Conservation (phyloP, 768 basidiomycete genomes). For the Pleurotus eryngii region DNA sequence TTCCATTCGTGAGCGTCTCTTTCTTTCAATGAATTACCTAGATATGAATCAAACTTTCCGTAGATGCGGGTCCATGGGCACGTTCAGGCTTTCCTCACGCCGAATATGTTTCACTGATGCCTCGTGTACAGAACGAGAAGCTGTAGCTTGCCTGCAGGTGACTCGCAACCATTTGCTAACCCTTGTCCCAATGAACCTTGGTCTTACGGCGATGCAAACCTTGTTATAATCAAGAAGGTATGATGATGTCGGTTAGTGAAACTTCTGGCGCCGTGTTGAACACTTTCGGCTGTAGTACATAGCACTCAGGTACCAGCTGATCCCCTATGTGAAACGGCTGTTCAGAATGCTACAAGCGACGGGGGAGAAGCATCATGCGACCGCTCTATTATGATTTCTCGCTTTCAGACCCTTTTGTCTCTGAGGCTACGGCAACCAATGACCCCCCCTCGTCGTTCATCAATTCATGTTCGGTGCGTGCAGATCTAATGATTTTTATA, state of each 20-base stretch:
- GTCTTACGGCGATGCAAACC: conserved; percentile 33
- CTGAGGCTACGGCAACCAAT: conserved; percentile 22
- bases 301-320: conserved; percentile 31
- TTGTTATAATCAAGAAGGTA: conserved; percentile 31
- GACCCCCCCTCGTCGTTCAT: conserved; percentile 27
- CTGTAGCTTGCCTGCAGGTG: conserved; percentile 21
- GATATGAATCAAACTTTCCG: neutral
- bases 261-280: neutral
- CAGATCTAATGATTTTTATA: no score
- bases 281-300: conserved; percentile 16
- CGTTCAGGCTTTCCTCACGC: neutral
- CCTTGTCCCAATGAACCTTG: conserved; percentile 37
- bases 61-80: conserved; percentile 30
- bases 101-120: neutral
- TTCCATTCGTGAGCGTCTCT: conserved; percentile 29
- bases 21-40: neutral
- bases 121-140: conserved; percentile 17
- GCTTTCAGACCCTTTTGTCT: conserved; percentile 23
- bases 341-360: conserved; percentile 29
- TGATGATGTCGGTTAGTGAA: neutral
- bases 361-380: conserved; percentile 28
- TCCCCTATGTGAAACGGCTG: conserved; percentile 28
- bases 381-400: conserved; percentile 32
- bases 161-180: conserved; percentile 24
- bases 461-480: conserved; percentile 32